Base-by-base conservation (phyloP, 2,329 filamentous ascomycete genomes). In the Cladosporium sp. region DNA sequence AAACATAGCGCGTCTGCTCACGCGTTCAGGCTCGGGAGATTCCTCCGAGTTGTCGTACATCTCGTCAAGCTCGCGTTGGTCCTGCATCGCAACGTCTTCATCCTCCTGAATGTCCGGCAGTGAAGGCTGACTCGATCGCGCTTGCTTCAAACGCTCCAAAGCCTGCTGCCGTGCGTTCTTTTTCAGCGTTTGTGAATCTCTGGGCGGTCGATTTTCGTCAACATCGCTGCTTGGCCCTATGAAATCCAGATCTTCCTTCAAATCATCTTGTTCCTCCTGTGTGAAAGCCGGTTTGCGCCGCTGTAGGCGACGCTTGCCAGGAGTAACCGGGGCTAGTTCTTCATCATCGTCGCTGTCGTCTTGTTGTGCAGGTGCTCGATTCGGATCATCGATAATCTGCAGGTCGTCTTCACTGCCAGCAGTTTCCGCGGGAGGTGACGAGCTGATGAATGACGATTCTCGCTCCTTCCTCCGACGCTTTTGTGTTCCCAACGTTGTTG, bases 181-280 rank as follows among this genome's bases (percentile, higher is more conserved):
- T 48, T 66, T 58, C 31, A 58, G 58, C 7, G 54, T 61, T 56
- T 65, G 65, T 11, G 62, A 64, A 19, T 54, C 58, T 37, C 63
- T 55, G 10, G 61, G 58, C n/a, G 53, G 49, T 8, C 55, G 55
- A 9, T 58, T 46, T 19, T 61, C 61, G 13, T 63, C 62, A 41
- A 54, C 58, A 43, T 65, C 63, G 31, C 63, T 66, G 42, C 66
- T 68, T 1, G 65, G 62, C 9, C 59, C 61, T 0, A 77, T 59
- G 49, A 74, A 74, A 4, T 74, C 69, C 2, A 77, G 61, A 38
- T 77, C 74, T 46, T 75, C 72, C 35, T 71, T 65, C 9, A 77
- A 59, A 43, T 76, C 73, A 9, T 73, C 70, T 43, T 66, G 58
- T 43, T 72, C 69, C 44, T 67, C 63, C 41, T 64, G 58, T 0